Evolutionary conservation across 495 filamentous ascomycete genomes (phyloP).

Genomic region (Xanthoparmelia taractica): DNA sequence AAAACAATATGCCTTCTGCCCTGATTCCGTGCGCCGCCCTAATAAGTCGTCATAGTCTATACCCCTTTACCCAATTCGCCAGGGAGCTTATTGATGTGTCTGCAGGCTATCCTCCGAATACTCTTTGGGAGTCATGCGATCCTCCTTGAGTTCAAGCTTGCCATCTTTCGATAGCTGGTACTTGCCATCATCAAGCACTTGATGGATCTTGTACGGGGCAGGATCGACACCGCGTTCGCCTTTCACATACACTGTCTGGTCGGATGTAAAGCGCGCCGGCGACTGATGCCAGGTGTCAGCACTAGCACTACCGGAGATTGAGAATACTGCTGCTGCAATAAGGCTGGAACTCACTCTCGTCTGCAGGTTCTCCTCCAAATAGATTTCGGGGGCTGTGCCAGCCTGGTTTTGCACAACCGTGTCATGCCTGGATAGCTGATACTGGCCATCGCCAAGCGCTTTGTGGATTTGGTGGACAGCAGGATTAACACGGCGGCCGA

Average conservation of each 20-base stretch:
- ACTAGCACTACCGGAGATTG: no score
- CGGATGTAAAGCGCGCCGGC: no score
- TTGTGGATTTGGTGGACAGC: constrained; percentile 2
- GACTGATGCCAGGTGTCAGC: no score
- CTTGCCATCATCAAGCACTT: constrained; percentile 7
- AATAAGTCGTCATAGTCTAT: no score
- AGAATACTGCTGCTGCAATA: no score
- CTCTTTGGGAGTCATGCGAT: not conserved
- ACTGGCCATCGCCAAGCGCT: constrained; percentile 12
- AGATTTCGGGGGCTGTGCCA: no score
- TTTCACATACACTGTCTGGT: constrained; percentile 8
- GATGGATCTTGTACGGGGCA: constrained; percentile 8
- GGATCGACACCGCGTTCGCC: constrained; percentile 9
- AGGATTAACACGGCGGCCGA: constrained; percentile 5
- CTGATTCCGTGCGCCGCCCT: no score
- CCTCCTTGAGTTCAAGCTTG: no score
- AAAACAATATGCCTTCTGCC: no score
- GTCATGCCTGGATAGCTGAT: constrained; percentile 6
- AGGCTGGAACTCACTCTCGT: no score
- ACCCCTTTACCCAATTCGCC: not conserved
- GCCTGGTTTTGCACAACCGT: not conserved
- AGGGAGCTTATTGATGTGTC: not conserved
- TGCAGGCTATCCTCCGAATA: constrained; percentile 5
- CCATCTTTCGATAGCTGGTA: constrained; percentile 10
- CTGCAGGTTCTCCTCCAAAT: constrained; percentile 3